Base-by-base conservation (phyloP, 495 filamentous ascomycete species). In the Margaritispora aquatica region DNA sequence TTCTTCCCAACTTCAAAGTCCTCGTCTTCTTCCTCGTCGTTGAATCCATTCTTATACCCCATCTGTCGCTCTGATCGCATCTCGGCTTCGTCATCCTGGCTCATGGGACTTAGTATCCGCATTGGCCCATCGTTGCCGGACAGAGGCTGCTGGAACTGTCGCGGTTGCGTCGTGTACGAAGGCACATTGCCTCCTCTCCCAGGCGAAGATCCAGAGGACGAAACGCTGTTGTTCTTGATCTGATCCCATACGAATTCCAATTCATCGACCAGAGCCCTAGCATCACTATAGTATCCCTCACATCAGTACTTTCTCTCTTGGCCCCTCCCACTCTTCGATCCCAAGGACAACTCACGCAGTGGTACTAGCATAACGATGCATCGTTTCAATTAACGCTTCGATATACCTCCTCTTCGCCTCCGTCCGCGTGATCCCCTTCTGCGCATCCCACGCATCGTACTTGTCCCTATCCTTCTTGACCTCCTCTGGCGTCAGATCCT, bases 221-320 rank as follows among this genome's bases (percentile, higher is more conserved):
- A 86, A 0, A 83, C 75, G 23, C 80, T 80, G 65, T 96, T 96
- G 55, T 82, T 88, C 72, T 93, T 94, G 57, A 97, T 89, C 69
- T 97, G 95, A 63, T 96, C 90, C 94, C 94, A 98, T 48, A 98
- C 92, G 67, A 97, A 98, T 73, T 97, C 94, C 19, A 98, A 81
- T 71, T 98, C 95, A n/a, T 84, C 75, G 34, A 97, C 90, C 8
- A 98, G 78, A 70, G 92, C 90, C 44, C 90, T 79, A 1, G 88
- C 90, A 71, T 96, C 91, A 50, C 79, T 82, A n/a, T n/a, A n/a
- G n/a, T n/a, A 61, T 29, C 17, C 24, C 34, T 23, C 24, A 47
- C 48, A 26, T 55, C 27, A 55, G 54, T n/a, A n/a, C n/a, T n/a
- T n/a, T n/a, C n/a, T n/a, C n/a, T n/a, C n/a, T 2, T 20, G 19